Base-by-base conservation (phyloP, 2,329 filamentous ascomycete genomes). In the Leptographium lundbergii region DNA sequence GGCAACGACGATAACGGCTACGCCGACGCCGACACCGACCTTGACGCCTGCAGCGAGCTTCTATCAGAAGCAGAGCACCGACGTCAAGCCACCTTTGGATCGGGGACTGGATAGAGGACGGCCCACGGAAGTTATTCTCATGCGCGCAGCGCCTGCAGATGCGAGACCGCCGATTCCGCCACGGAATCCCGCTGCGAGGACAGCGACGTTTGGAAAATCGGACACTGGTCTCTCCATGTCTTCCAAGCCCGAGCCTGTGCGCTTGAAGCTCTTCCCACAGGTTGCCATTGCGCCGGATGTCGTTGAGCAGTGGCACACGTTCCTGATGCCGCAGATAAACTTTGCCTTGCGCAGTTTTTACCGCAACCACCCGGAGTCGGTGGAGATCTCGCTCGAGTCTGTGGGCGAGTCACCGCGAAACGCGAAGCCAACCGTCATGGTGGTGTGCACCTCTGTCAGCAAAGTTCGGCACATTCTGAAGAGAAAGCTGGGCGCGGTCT, bases 301-400 rank as follows among this genome's bases (percentile, higher is more conserved):
- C 2, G 74, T 90, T 2, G 82, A 88, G 42, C 80, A 84, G 62
- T 92, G 88, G 88, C 86, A 91, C 65, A 77, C 75, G 1, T 78
- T 79, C 3, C 72, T 90, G 59, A 88, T 89, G 75, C 85, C 86
- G 1, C 84, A 88, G 61, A 81, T 92, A 61, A 88, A 89, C 67
- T 77, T 82, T 22, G 81, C 88, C 1, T 77, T 91, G 19, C 81
- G 84, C 25, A 79, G 82, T 56, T 89, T 88, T 61, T 85, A 91
- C 66, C 81, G 81, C 63, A 88, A 88, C 65, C 80, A 89, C 56
- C 80, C 84, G 0, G 88, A 92, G 68, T 89, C 87, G 0, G 83
- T 89, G 39, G 88, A 89, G 66, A 89, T 92, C 48, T 87, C 86
- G 11, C 80, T 92, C 1, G 84, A 89, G 61, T 86, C 84, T 0